phyloP scores from a whole-genome alignment of 1,284 basidiomycete genomes.

The Rugosomyces carneus region DNA sequence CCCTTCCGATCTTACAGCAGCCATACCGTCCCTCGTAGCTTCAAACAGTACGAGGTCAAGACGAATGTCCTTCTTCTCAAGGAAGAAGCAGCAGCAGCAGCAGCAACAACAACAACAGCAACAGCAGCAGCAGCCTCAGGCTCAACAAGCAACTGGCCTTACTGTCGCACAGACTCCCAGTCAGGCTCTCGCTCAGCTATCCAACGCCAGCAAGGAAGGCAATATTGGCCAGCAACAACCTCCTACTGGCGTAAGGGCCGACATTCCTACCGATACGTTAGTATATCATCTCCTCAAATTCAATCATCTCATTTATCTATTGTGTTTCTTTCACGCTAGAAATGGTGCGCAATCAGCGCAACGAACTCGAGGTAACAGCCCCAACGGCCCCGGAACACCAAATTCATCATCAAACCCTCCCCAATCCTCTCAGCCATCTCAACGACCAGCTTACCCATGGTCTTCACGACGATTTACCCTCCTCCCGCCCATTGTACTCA shows the following conservation, averaged over 20 bases:
- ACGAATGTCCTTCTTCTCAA: constrained; percentile 86
- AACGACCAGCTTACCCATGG: constrained; percentile 75
- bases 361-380: constrained; percentile 22
- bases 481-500: constrained; percentile 55
- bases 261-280: too few species aligned
- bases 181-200: constrained; percentile 57
- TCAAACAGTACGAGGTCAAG: constrained; percentile 34
- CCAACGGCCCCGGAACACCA: constrained; percentile 16
- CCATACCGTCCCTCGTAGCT: constrained; percentile 22
- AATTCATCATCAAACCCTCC: constrained; percentile 17
- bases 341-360: constrained; percentile 1
- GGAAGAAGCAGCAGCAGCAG: constrained; percentile 60
- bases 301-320: constrained; percentile 3
- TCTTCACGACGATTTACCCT: constrained; percentile 63
- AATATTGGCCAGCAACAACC: constrained; percentile 23
- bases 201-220: constrained; percentile 31
- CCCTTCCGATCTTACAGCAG: constrained; percentile 18
- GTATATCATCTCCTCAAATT: not conserved
- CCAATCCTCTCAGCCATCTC: constrained; percentile 28
- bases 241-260: not conserved
- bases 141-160: constrained; percentile 38
- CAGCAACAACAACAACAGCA: constrained; percentile 26
- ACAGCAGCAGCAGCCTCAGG: constrained; percentile 25
- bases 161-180: constrained; percentile 54
- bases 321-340: constrained; percentile 2